These are phyloP conservation scores for Glutinoglossum americanum DNA, from an alignment of 495 filamentous ascomycete species.

Conservation along the genomic window DNA sequence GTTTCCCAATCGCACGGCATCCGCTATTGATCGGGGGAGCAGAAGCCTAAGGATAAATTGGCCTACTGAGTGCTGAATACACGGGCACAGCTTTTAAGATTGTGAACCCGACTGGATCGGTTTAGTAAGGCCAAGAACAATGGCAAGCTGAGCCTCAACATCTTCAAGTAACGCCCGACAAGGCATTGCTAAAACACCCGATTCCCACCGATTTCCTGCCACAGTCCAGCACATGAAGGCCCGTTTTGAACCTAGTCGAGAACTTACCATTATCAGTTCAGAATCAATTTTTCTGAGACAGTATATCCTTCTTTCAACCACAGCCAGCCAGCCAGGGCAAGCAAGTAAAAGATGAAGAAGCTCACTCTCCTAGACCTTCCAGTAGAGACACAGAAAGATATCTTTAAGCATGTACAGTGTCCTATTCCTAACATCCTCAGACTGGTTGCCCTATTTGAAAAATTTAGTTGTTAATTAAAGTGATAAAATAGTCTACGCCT, in stretches of 20 bases:
- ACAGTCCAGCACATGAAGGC: not conserved
- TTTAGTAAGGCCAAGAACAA: not conserved
- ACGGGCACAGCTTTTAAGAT: no score
- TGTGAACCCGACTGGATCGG: not conserved
- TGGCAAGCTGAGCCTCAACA: not conserved
- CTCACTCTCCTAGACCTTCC: not conserved
- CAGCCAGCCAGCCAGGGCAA: not conserved
- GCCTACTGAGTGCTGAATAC: no score
- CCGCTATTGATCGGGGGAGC: no score
- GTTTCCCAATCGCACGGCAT: no score
- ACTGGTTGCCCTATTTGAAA: not conserved
- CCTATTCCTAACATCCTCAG: not conserved
- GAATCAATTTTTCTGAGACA: not conserved
- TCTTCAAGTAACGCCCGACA: not conserved
- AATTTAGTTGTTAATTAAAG: not conserved
- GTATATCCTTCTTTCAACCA: not conserved
- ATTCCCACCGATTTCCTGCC: not conserved
- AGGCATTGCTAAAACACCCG: not conserved
- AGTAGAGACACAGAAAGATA: not conserved
- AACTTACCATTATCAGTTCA: not conserved
- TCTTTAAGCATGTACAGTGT: not conserved
- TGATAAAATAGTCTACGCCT: constrained; percentile 5
- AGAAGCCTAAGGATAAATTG: no score
- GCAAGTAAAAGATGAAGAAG: not conserved
- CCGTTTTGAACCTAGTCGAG: not conserved